These are phyloP conservation scores for Puccinia polysora DNA, from an alignment of 1,284 basidiomycete species.

Conservation along the genomic window DNA sequence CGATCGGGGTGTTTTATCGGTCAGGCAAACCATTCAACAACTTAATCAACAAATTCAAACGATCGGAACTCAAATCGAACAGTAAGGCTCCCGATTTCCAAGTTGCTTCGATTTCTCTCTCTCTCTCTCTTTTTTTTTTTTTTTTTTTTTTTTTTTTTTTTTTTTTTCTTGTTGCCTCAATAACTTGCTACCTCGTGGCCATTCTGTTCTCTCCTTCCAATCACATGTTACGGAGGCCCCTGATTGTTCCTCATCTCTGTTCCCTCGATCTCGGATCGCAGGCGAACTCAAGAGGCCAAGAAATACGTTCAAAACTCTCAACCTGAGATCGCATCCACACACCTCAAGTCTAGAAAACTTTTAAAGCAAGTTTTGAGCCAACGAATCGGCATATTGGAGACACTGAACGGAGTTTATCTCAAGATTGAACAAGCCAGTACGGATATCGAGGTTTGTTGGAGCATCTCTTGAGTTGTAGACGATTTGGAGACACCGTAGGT, in stretches of 20 bases:
- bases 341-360: neutral
- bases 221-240: too few species aligned
- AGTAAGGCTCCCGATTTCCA: constrained; percentile 3
- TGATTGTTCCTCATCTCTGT: too few species aligned
- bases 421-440: constrained; percentile 43
- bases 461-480: neutral
- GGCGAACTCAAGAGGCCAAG: constrained; percentile 31
- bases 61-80: constrained; percentile 24
- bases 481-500: neutral
- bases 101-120: neutral
- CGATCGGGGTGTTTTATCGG: constrained; percentile 29
- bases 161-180: too few species aligned
- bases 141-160: neutral
- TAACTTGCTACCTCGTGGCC: neutral
- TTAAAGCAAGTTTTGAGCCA: constrained; percentile 22
- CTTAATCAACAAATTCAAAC: constrained; percentile 28
- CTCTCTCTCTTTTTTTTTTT: neutral
- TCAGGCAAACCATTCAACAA: constrained; percentile 29
- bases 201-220: too few species aligned
- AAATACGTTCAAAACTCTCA: constrained; percentile 18
- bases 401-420: constrained; percentile 22
- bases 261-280: neutral
- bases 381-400: constrained; percentile 22
- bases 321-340: constrained; percentile 16
- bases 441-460: constrained; percentile 27